Evolutionary conservation across 2,329 filamentous ascomycete genomes (phyloP).

Genomic region (Colletotrichum horii): DNA sequence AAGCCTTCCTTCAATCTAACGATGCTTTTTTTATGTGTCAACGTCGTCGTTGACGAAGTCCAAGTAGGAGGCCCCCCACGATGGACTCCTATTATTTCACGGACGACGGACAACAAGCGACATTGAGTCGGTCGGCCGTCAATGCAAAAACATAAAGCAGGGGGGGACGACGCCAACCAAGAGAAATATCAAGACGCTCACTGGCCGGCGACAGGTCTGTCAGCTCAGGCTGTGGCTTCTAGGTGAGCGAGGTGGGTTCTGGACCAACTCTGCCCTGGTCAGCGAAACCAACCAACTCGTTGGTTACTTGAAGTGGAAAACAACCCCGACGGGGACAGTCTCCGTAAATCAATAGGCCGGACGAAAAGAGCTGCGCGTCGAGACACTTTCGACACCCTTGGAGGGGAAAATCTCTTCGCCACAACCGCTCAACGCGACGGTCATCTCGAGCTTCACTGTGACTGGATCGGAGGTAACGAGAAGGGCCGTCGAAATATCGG

Average conservation of each 20-base stretch:
- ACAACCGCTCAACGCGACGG: background rate
- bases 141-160: background rate
- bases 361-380: background rate
- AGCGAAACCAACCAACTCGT: background rate
- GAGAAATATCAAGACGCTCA: background rate
- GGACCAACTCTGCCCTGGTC: background rate
- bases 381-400: background rate
- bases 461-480: conserved; percentile 11
- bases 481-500: background rate
- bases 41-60: background rate
- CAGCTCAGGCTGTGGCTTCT: background rate
- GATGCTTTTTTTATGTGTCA: background rate
- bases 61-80: background rate
- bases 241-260: conserved; percentile 5
- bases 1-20: background rate
- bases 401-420: background rate
- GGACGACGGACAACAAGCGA: conserved; percentile 1
- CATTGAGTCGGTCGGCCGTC: background rate
- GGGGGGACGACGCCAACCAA: background rate
- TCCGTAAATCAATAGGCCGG: background rate
- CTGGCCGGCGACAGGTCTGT: background rate
- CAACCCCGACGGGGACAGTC: background rate
- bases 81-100: background rate
- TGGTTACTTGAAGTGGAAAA: background rate
- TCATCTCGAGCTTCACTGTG: background rate